Evolutionary conservation across 2,329 filamentous ascomycete species (phyloP).

Genomic region (Exophiala viscosa): DNA sequence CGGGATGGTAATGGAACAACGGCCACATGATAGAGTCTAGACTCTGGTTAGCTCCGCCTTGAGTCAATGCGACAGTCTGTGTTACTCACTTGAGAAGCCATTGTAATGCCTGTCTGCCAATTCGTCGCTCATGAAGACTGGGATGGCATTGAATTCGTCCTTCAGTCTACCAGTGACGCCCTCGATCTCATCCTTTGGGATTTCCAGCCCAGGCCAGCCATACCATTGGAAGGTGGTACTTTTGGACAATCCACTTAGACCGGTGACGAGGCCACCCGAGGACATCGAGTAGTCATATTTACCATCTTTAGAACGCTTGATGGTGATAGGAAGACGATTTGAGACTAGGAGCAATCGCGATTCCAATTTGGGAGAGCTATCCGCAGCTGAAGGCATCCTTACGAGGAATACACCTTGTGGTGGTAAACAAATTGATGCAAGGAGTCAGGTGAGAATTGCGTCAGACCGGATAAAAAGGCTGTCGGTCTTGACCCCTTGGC

Average conservation of each 20-base stretch:
- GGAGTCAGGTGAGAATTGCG: neutral
- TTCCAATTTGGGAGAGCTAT: conserved; percentile 20
- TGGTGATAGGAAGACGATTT: conserved; percentile 92
- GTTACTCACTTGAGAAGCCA: conserved; percentile 80
- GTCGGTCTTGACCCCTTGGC: neutral
- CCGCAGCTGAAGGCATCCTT: conserved; percentile 23
- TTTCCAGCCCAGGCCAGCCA: conserved; percentile 91
- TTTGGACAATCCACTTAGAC: conserved; percentile 85
- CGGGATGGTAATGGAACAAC: conserved; percentile 96
- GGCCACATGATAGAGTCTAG: conserved; percentile 96
- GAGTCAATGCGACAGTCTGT: neutral
- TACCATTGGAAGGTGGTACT: conserved; percentile 98
- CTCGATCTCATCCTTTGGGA: conserved; percentile 76
- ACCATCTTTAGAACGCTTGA: conserved; percentile 88
- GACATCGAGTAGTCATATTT: conserved; percentile 95
- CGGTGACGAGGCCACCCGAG: conserved; percentile 90
- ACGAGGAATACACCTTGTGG: neutral
- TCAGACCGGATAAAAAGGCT: conserved; percentile 3
- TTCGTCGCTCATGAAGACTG: conserved; percentile 90
- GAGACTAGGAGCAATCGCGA: conserved; percentile 74
- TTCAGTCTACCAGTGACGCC: conserved; percentile 73
- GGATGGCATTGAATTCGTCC: conserved; percentile 83
- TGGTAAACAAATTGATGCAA: neutral
- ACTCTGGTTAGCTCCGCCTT: neutral
- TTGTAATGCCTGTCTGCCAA: conserved; percentile 96